phyloP scores from a whole-genome alignment of 371 early-diverging fungal species.

The Lichtheimia ornata region DNA sequence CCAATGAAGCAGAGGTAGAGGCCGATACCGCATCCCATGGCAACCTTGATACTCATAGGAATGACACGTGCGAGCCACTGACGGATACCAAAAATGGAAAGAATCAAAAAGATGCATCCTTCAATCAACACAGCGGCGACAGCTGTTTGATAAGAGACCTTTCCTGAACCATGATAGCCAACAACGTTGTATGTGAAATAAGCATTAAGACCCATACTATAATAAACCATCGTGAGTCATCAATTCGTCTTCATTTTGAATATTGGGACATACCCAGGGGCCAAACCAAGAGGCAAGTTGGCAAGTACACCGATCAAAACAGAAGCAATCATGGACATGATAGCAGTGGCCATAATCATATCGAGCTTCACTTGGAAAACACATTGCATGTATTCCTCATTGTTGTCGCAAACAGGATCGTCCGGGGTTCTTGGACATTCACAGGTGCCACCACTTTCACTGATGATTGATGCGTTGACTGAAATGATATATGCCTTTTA shows the following conservation, averaged over 20 bases:
- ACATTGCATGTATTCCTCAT: conserved; percentile 62
- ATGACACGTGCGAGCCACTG: conserved; percentile 78
- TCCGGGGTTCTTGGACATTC: conserved; percentile 53
- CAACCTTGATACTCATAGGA: conserved; percentile 74
- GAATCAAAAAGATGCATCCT: conserved; percentile 71
- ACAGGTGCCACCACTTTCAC: conserved; percentile 78
- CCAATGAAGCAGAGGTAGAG: conserved; percentile 78
- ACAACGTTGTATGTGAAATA: conserved; percentile 84
- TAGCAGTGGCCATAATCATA: conserved; percentile 74
- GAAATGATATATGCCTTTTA: conserved; percentile 38
- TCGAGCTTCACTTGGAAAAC: conserved; percentile 65
- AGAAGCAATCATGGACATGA: conserved; percentile 67
- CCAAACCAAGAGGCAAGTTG: conserved; percentile 77
- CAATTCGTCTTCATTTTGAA: neutral
- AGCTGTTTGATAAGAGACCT: conserved; percentile 68
- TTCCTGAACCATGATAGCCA: conserved; percentile 74
- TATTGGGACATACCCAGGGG: conserved; percentile 52
- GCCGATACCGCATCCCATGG: conserved; percentile 80
- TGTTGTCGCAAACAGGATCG: conserved; percentile 44
- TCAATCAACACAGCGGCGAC: conserved; percentile 83
- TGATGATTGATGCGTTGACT: conserved; percentile 75
- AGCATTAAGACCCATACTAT: conserved; percentile 77
- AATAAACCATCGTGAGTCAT: neutral
- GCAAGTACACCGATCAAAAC: conserved; percentile 72
- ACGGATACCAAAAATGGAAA: conserved; percentile 75